Evolutionary conservation across 192 early-diverging fungal genomes (phyloP), one percentile per base, ranked within the genome.

Genomic region (Coemansia sp.): DNA sequence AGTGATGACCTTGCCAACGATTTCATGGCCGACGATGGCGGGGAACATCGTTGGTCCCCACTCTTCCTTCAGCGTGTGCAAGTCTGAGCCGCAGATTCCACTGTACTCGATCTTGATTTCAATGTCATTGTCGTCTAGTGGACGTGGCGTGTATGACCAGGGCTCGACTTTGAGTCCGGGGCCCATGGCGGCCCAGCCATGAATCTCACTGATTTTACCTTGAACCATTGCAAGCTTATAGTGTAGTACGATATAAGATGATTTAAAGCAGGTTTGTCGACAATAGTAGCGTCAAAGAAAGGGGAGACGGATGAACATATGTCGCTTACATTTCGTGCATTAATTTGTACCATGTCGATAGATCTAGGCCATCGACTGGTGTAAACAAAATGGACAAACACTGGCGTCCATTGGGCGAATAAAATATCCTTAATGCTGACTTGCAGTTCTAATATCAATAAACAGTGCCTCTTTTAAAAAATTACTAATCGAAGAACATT

Each of bases 1-100:
- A 47, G 85, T 84, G 32, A 86, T 74, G 33, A 92, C 82, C 14
- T 71, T 78, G 52, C 91, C 91, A 28, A 91, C 72, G 46, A 90
- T 86, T 72, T 93, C 92, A 59, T 93, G 91, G 4, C 90, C 89
- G 44, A 86, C 85, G 32, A 91, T 86, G 1, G 73, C 62, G 21
- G 82, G 78, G 63, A 82, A 80, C 6, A 19, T 39, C 10, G 85
- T 75, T 13, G 66, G 47, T 1, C 84, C 74, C 88, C 89, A 88
- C 62, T 86, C 92, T 14, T 82, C 76, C 65, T 85, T 86, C 46
- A 86, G 47, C 50, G 83, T 88, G 80, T 95, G 92, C 53, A 93
- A 69, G 75, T 95, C 94, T 2, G 90, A 87, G 46, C 88, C 89
- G 63, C 93, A 94, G 62, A 93, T 88, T 44, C 91, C 91, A 67